phyloP scores from a whole-genome alignment of 352 stramenopile genomes.

The Phytophthora pluvialis region DNA sequence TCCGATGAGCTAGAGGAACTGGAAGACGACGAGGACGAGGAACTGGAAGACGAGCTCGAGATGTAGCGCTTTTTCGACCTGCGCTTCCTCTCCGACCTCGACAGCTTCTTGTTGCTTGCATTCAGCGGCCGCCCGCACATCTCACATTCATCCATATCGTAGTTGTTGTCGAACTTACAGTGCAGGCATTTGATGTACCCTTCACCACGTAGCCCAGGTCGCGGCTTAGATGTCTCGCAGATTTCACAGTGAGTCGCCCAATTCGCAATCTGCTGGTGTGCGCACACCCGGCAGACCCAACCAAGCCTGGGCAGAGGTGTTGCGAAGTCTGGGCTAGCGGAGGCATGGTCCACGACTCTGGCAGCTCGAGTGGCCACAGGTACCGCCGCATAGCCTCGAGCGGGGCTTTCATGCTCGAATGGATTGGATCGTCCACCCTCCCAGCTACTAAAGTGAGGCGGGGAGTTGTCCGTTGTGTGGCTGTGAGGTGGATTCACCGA shows the following conservation, averaged over 20 bases:
- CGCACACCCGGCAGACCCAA: constrained; percentile 74
- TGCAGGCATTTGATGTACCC: constrained; percentile 65
- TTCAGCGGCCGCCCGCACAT: constrained; percentile 62
- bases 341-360: constrained; percentile 41
- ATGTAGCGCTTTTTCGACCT: constrained; percentile 46
- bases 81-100: constrained; percentile 38
- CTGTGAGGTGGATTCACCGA: constrained; percentile 19
- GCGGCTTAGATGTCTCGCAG: constrained; percentile 71
- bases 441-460: constrained; percentile 16
- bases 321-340: constrained; percentile 35
- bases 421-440: constrained; percentile 1
- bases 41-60: constrained; percentile 47
- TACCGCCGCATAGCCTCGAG: constrained; percentile 33
- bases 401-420: constrained; percentile 25
- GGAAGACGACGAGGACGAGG: constrained; percentile 36
- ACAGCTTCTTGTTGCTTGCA: constrained; percentile 39
- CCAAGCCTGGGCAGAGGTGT: constrained; percentile 46
- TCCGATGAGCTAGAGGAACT: constrained; percentile 33
- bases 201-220: constrained; percentile 48
- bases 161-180: constrained; percentile 84
- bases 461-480: constrained; percentile 11
- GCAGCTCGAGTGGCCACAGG: constrained; percentile 32
- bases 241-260: constrained; percentile 78
- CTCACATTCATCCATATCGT: constrained; percentile 69
- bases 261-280: constrained; percentile 71